Evolutionary conservation across 805 yeast genomes (phyloP), one percentile per base, ranked within the genome.

Genomic region (Wickerhamomyces kurtzmanii): DNA sequence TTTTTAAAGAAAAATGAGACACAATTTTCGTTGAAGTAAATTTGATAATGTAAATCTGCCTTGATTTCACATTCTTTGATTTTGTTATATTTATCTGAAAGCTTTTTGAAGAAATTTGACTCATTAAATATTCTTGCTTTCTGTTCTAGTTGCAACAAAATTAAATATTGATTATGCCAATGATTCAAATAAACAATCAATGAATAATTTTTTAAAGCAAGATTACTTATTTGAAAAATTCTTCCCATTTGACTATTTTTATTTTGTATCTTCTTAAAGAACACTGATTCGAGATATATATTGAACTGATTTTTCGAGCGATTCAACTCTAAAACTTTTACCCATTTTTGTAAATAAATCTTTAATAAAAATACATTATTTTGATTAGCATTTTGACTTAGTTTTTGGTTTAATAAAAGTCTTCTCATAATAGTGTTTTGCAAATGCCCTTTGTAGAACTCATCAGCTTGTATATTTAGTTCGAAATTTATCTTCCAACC

Each of bases 111-210:
- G 18, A 25, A 28, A 12, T 23, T 34, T 5, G 20, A 22, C 17
- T 28, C 26, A n/a, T 27, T 16, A 11, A 27, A 28, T 7, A 13
- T 12, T 12, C 31, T 34, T 12, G 42, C 34, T 17, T 27, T 33
- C 1, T 19, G 12, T 8, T 29, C 19, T 7, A 19, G 5, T 6
- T 12, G 15, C 10, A 9, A 8, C 5, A 12, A 17, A 1, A 16
- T 10, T 3, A 8, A 17, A 6, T 21, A 2, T 2, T 20, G 20
- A 2, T 4, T 11, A 9, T 23, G 36, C 48, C 49, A 44, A 12
- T 30, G 32, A 10, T 38, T 40, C 21, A 45, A 29, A 27, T 22
- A 40, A 2, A 39, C 32, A n/a, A 37, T 25, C 20, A 37, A 37
- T 8, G 42, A 31, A 22, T 32, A 46, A 3, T 38, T 22, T 11